Base-by-base conservation (phyloP, 2,329 filamentous ascomycete genomes). In the Calonectria leucothoes region DNA sequence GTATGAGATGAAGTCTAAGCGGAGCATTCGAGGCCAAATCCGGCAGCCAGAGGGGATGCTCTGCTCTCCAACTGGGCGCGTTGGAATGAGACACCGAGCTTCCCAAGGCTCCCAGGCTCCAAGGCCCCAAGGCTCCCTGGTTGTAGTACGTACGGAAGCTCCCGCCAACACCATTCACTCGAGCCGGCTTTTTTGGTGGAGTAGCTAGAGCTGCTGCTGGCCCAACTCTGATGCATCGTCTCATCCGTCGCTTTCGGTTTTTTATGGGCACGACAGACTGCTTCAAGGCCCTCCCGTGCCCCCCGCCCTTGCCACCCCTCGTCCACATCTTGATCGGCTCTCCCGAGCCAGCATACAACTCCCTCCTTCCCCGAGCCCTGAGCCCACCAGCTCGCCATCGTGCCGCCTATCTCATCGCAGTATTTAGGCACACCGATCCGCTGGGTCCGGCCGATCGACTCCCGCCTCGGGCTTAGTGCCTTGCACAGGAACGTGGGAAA, bases 401-500 rank as follows among this genome's bases (percentile, higher is more conserved):
- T 48, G 39, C 59, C 37, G 59, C 39, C 59, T 48, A 42, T 64
- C 59, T 48, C 59, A 33, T 42, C 39, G 37, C 39, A 64, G 33
- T 39, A 61, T 61, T 64, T 48, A 48, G 37, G 59, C 39, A 64
- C 29, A 35, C 61, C 67, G 63, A 71, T 65, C 55, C 72, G 69
- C 69, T 61, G 64, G 69, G 57, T 48, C 69, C 49, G 39, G 65
- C 59, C 69, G 72, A 74, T 74, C 69, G 69, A 17, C 65, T 71
- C 69, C 69, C 69, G 72, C 49, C 69, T 72, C 45, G 37, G 59
- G 72, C 37, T 57, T 74, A 74, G 72, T 71, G 66, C 42, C 39
- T 35, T 45, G 66, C 52, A 33, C 49, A 65, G 61, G 57, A 72
- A 69, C 57, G 70, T 69, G 69, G 69, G 55, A 71, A 63, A 48